A percentile compares a stretch with the other conserved stretches of the same genome.
Evolutionary conservation across 495 filamentous ascomycete species (phyloP).

Genomic region (Aspergillus steynii): DNA sequence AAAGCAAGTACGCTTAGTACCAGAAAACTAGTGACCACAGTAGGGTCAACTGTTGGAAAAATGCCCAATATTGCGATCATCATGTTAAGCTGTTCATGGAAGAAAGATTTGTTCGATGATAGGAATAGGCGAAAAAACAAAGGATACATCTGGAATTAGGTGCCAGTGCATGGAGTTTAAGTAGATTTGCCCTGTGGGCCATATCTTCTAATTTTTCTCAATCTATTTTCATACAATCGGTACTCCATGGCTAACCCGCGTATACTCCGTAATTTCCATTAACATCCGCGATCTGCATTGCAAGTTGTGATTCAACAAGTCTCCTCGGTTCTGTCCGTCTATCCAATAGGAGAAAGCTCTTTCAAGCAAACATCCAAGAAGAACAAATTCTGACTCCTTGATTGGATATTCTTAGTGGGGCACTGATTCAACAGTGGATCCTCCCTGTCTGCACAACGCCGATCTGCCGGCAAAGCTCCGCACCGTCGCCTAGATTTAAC

Average conservation of each 20-base stretch:
- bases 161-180: too few species aligned
- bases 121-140: too few species aligned
- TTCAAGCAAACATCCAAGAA: too few species aligned
- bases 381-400: neutral
- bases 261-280: neutral
- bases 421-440: neutral
- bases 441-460: neutral
- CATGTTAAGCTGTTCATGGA: neutral
- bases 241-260: too few species aligned
- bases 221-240: too few species aligned
- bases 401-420: neutral
- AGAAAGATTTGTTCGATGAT: too few species aligned
- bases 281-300: neutral
- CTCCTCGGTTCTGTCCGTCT: neutral
- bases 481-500: too few species aligned
- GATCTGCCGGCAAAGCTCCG: neutral
- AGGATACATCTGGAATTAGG: too few species aligned
- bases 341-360: neutral
- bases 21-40: neutral
- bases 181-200: too few species aligned
- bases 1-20: neutral
- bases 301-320: neutral
- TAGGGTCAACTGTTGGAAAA: neutral
- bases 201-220: too few species aligned
- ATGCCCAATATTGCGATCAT: neutral